Percentiles rank a stretch among this genome's conserved stretches.
Evolutionary conservation across 148 eudicot genomes (phyloP).

Genomic region (Arbutus unedo): DNA sequence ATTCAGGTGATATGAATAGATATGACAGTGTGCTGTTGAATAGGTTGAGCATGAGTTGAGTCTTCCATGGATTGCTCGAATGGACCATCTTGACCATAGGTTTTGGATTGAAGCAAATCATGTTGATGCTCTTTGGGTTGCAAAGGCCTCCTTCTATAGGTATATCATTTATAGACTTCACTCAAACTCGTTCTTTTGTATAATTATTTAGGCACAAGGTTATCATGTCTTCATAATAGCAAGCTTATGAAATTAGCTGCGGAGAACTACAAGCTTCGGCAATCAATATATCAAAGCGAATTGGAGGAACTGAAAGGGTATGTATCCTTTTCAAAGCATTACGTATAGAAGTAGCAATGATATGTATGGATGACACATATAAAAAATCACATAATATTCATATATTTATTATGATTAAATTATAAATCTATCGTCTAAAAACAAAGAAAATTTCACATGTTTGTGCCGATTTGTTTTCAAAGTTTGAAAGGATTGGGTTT

Average conservation of each 20-base stretch:
- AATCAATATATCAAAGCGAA: slow-evolving; percentile 30
- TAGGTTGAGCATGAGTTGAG: slow-evolving; percentile 37
- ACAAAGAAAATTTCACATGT: no score
- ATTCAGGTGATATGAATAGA: no score
- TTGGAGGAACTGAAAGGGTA: slow-evolving; percentile 39
- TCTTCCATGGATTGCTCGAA: slow-evolving; percentile 40
- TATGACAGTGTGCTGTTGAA: background rate
- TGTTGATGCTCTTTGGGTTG: slow-evolving; percentile 20
- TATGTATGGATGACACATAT: no score
- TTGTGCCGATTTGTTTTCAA: no score
- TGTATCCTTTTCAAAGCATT: background rate
- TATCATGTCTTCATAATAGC: slow-evolving; percentile 27
- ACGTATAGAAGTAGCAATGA: background rate
- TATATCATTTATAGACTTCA: background rate
- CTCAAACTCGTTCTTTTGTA: background rate
- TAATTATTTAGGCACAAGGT: background rate
- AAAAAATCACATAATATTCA: no score
- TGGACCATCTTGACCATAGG: slow-evolving; percentile 44
- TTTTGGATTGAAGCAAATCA: slow-evolving; percentile 44
- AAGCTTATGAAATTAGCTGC: slow-evolving; percentile 37
- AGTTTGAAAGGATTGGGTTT: no score
- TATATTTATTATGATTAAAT: no score
- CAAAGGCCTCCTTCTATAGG: slow-evolving; percentile 38
- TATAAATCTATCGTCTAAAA: no score
- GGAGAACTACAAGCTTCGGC: slow-evolving; percentile 29